Conservation (phyloP, 495 filamentous ascomycete genomes). For the Penicillium longicatenatum region DNA sequence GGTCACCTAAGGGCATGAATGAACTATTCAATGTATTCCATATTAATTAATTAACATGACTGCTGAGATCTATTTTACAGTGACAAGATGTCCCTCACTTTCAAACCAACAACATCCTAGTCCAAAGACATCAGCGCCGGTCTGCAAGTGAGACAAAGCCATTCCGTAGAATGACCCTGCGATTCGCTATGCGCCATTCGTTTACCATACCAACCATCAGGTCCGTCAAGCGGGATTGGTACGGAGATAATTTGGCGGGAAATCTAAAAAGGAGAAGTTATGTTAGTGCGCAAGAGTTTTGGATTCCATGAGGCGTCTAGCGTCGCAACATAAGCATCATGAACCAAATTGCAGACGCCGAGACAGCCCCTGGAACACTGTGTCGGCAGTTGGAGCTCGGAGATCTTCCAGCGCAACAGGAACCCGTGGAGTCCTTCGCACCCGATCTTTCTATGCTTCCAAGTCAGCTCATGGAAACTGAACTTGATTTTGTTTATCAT, state of each 20-base stretch:
- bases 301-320: background rate
- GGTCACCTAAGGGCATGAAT: too few relatives aligned
- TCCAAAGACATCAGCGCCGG: slow-evolving; percentile 43
- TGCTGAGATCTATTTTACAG: background rate
- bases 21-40: background rate
- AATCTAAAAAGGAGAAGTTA: background rate
- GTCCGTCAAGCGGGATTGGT: slow-evolving; percentile 41
- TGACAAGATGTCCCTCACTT: slow-evolving; percentile 49
- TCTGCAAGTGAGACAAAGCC: slow-evolving; percentile 54
- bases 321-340: background rate
- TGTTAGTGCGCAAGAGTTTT: background rate
- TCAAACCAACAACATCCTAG: slow-evolving; percentile 51
- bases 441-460: too few relatives aligned
- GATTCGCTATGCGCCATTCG: slow-evolving; percentile 49
- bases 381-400: background rate
- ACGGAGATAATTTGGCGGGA: slow-evolving; percentile 53
- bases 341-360: background rate
- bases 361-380: background rate
- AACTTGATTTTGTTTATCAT: background rate
- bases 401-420: too few relatives aligned
- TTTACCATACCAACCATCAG: slow-evolving; percentile 55
- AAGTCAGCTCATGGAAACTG: background rate
- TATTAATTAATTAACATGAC: background rate
- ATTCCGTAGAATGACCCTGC: slow-evolving; percentile 25
- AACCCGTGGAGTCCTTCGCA: background rate